These are phyloP conservation scores for Cantharellus cinnabarinus DNA, from an alignment of 768 basidiomycete species.

Conservation along the genomic window DNA sequence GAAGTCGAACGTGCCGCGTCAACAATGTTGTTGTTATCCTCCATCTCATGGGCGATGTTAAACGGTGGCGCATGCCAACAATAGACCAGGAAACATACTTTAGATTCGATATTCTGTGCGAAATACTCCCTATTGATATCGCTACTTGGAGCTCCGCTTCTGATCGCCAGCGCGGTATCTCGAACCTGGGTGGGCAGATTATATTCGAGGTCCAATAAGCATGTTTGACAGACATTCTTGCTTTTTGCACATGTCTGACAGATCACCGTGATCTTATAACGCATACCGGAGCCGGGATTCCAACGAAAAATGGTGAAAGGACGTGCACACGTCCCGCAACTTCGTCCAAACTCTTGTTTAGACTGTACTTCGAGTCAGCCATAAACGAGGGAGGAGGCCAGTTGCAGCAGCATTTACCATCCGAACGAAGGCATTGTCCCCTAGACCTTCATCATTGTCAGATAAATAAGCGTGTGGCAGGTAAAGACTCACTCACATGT, in stretches of 20 bases:
- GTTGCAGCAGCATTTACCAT: constrained; percentile 41
- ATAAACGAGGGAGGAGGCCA: neutral
- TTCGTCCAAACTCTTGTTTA: constrained; percentile 89
- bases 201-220: constrained; percentile 89
- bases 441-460: constrained; percentile 37
- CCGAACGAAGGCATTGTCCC: constrained; percentile 77
- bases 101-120: constrained; percentile 77
- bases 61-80: neutral
- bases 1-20: constrained; percentile 40
- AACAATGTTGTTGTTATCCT: constrained; percentile 45
- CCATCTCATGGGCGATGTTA: constrained; percentile 29
- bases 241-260: constrained; percentile 95
- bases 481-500: constrained; percentile 38
- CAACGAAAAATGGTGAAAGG: constrained; percentile 96
- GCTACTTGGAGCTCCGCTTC: constrained; percentile 81
- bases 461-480: neutral
- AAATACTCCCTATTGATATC: constrained; percentile 95
- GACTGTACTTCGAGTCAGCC: constrained; percentile 30
- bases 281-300: constrained; percentile 86
- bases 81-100: constrained; percentile 27
- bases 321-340: constrained; percentile 92
- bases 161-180: constrained; percentile 75
- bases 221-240: constrained; percentile 94
- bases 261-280: constrained; percentile 92
- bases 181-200: constrained; percentile 91